Evolutionary conservation across 164 flowering plant species (phyloP).

Genomic region (Nelumbo lutea): DNA sequence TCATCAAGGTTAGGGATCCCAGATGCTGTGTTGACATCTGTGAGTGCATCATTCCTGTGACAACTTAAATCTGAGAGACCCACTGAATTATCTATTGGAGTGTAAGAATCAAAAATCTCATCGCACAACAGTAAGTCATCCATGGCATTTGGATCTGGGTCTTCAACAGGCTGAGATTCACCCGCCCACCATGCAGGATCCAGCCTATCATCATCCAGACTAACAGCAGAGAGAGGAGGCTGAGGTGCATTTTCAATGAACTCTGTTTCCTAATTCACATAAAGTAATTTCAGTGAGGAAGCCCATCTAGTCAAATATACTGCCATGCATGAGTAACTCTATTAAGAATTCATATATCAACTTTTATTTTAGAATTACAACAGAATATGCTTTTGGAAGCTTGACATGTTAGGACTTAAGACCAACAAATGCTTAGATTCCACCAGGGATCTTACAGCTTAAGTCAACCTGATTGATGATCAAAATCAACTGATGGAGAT

Average conservation of each 20-base stretch:
- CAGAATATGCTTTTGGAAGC: not conserved
- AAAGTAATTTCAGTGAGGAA: constrained; percentile 4
- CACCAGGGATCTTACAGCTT: not conserved
- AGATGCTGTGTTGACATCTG: constrained; percentile 18
- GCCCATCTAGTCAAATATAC: not conserved
- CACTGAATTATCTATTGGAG: constrained; percentile 19
- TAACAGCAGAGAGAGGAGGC: constrained; percentile 10
- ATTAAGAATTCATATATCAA: too few species aligned
- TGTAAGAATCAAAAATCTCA: constrained; percentile 38
- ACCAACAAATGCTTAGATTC: not conserved
- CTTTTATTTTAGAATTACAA: not conserved
- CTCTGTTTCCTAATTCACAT: constrained; percentile 30
- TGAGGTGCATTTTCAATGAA: constrained; percentile 15
- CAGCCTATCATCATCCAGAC: constrained; percentile 19
- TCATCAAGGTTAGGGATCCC: constrained; percentile 52
- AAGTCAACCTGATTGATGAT: not conserved
- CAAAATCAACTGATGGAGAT: not conserved
- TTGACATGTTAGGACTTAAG: not conserved
- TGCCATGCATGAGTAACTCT: not conserved
- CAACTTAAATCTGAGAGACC: constrained; percentile 5
- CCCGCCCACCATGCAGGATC: constrained; percentile 46
- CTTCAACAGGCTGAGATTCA: constrained; percentile 53
- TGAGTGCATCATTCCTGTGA: constrained; percentile 9
- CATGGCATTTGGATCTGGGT: constrained; percentile 16
- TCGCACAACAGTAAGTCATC: constrained; percentile 44